A percentile compares a stretch with the other conserved stretches of the same genome.
These are phyloP conservation scores for Albophoma yamanashiensis DNA, from an alignment of 2,329 filamentous ascomycete species.

Conservation along the genomic window DNA sequence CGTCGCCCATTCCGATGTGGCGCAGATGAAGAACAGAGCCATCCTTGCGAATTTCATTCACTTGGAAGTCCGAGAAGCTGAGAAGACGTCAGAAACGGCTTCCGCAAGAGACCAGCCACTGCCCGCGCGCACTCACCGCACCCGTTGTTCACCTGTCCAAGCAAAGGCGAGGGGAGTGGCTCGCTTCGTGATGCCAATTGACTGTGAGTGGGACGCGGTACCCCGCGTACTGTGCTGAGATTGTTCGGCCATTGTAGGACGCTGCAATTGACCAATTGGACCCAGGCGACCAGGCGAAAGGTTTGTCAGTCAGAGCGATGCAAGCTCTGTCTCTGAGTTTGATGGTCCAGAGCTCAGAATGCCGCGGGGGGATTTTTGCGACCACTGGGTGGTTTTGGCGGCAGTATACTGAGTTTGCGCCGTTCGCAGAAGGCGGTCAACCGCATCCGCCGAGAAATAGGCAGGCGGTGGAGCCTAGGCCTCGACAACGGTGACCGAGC, in stretches of 20 bases:
- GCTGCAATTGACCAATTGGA: not conserved
- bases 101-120: not conserved
- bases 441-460: accelerated
- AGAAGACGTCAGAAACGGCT: not conserved
- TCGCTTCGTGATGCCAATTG: conserved; percentile 28
- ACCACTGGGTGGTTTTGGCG: not conserved
- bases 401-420: not conserved
- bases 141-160: conserved; percentile 30
- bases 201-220: conserved; percentile 20
- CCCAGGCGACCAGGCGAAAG: no score
- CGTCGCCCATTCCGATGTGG: conserved; percentile 25
- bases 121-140: conserved; percentile 16
- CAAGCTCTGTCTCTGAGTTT: not conserved
- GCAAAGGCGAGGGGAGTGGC: conserved; percentile 23
- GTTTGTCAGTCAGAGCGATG: not conserved
- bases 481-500: not conserved
- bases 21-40: conserved; percentile 67
- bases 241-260: conserved; percentile 18
- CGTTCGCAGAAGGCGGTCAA: not conserved
- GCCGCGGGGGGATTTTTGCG: not conserved
- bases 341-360: not conserved
- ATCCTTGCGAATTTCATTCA: conserved; percentile 74
- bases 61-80: conserved; percentile 83
- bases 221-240: conserved; percentile 17
- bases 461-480: not conserved